Percentiles rank a stretch among this genome's conserved stretches.
phyloP scores from a whole-genome alignment of 2,329 filamentous ascomycete species.

The Chlorencoelia australis region DNA sequence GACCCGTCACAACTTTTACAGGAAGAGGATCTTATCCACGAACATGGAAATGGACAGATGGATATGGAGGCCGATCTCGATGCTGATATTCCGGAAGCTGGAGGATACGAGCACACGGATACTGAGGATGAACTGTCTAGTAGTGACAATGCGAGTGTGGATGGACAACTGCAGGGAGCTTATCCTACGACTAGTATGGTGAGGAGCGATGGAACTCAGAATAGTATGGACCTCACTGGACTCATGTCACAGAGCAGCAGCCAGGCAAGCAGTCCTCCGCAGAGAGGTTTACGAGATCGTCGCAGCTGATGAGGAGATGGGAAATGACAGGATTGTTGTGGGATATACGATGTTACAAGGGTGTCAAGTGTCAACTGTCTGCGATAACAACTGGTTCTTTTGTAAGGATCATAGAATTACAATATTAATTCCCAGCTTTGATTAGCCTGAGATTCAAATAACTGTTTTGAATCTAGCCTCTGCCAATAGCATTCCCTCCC shows the following conservation, averaged over 20 bases:
- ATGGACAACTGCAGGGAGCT: constrained; percentile 26
- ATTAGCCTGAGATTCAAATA: too few species aligned
- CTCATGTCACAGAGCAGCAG: constrained; percentile 21
- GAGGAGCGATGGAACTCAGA: constrained; percentile 27
- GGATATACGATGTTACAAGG: too few species aligned
- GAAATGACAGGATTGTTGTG: too few species aligned
- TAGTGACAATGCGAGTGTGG: constrained; percentile 31
- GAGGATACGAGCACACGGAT: constrained; percentile 68
- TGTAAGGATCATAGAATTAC: too few species aligned
- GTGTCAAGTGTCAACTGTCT: too few species aligned
- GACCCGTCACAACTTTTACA: constrained; percentile 49
- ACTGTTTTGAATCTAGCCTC: too few species aligned
- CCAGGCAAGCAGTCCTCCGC: constrained; percentile 23
- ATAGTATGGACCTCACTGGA: constrained; percentile 24
- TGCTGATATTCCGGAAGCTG: constrained; percentile 55
- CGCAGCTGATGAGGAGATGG: too few species aligned
- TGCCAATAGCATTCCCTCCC: too few species aligned
- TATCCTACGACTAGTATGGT: constrained; percentile 22
- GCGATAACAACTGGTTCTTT: too few species aligned
- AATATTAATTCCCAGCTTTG: too few species aligned
- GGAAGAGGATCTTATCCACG: constrained; percentile 46
- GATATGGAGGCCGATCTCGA: constrained; percentile 46
- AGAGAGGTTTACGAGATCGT: too few species aligned
- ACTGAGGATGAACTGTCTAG: constrained; percentile 54
- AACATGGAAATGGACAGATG: constrained; percentile 23